phyloP scores from a whole-genome alignment of 805 yeast species.

The Kuraishia ogatae region DNA sequence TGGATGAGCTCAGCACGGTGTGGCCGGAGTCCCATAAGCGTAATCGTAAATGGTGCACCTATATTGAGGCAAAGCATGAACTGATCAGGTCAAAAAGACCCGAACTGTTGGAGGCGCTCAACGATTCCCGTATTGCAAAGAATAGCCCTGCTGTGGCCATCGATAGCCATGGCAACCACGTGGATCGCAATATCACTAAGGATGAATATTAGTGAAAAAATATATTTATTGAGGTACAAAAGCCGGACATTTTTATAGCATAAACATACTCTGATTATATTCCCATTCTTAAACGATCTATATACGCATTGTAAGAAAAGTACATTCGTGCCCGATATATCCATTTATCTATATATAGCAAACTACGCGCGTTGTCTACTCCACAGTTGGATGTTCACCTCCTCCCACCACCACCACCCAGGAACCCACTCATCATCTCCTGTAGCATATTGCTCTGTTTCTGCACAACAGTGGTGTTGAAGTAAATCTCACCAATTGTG shows the following conservation, averaged over 20 bases:
- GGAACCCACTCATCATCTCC: conserved; percentile 68
- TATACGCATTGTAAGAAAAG: too few species aligned
- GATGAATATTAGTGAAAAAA: conserved; percentile 17
- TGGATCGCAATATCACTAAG: conserved; percentile 15
- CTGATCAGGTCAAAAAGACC: conserved; percentile 49
- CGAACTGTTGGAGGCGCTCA: conserved; percentile 58
- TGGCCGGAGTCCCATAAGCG: conserved; percentile 76
- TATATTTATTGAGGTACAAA: conserved; percentile 2
- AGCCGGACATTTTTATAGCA: conserved; percentile 11
- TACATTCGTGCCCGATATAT: too few species aligned
- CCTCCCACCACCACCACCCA: conserved; percentile 21
- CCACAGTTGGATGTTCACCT: too few species aligned
- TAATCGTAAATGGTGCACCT: conserved; percentile 67
- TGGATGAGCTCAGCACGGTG: conserved; percentile 39
- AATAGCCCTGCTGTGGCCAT: conserved; percentile 17
- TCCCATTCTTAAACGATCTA: too few species aligned
- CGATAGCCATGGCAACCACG: conserved; percentile 17
- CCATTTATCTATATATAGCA: too few species aligned
- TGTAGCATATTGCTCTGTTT: conserved; percentile 50
- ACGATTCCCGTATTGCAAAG: conserved; percentile 41
- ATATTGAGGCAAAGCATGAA: conserved; percentile 56
- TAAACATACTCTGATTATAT: conserved; percentile 23
- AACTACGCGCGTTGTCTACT: too few species aligned
- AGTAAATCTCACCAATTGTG: conserved; percentile 19
- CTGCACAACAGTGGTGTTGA: conserved; percentile 26